Evolutionary conservation across 306 rosid genomes (phyloP).

Genomic region (Quillaja saponaria): DNA sequence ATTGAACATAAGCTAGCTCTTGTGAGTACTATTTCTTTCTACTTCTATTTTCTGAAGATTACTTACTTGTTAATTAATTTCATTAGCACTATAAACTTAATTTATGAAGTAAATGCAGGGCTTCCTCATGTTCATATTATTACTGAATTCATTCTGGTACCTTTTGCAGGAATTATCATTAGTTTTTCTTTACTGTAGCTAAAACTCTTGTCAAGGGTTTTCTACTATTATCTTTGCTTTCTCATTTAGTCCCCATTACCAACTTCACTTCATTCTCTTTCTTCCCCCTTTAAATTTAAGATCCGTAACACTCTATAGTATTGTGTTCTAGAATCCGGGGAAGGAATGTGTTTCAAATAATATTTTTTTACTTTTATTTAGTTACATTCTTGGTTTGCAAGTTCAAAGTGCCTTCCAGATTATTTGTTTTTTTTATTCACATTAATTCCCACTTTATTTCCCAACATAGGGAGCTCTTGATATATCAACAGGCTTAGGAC

Average conservation of each 20-base stretch:
- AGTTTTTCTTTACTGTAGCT: conserved; percentile 14
- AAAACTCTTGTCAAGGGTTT: conserved; percentile 18
- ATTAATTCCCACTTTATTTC: no score
- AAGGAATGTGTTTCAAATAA: no score
- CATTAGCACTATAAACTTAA: conserved; percentile 1
- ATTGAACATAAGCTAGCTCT: conserved; percentile 66
- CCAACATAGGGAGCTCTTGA: no score
- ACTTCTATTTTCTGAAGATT: conserved; percentile 18
- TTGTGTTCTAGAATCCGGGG: no score
- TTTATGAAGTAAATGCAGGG: conserved; percentile 10
- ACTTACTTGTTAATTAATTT: conserved; percentile 33
- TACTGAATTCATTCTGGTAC: neutral
- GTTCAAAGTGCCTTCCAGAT: no score
- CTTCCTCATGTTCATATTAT: conserved; percentile 7
- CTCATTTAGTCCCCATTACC: neutral
- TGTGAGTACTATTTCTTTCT: conserved; percentile 49
- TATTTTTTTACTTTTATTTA: no score
- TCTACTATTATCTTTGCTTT: neutral
- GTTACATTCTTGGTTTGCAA: no score
- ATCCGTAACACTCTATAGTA: no score
- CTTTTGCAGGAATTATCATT: neutral
- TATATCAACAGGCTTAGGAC: no score
- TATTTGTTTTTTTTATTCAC: no score
- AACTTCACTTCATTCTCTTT: no score
- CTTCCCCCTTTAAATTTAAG: no score